Percentiles rank a stretch among this genome's conserved stretches.
Evolutionary conservation across 208 protist species (phyloP).

Genomic region (Trypanosomatidae sp.): DNA sequence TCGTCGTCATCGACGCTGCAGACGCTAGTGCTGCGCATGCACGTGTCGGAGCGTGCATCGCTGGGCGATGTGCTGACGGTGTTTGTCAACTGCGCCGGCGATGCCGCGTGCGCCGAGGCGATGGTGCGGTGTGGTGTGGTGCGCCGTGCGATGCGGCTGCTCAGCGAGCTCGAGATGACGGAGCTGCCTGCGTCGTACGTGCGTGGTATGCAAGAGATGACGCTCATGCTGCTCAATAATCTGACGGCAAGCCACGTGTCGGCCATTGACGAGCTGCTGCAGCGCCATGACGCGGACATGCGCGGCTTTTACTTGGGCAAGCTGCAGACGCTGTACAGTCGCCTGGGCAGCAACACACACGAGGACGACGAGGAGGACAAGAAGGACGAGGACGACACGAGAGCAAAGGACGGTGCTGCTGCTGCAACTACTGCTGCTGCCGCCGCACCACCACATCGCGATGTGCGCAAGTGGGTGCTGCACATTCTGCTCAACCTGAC

Average conservation of each 20-base stretch:
- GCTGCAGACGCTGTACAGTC: constrained; percentile 44
- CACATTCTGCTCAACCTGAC: constrained; percentile 75
- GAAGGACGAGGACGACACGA: constrained; percentile 8
- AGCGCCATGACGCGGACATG: constrained; percentile 68
- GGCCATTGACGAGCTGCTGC: constrained; percentile 62
- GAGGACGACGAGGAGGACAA: constrained; percentile 8
- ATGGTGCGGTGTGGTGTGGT: constrained; percentile 48
- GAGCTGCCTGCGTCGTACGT: constrained; percentile 12
- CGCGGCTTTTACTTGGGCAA: constrained; percentile 68
- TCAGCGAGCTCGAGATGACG: constrained; percentile 45
- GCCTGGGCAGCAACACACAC: constrained; percentile 9
- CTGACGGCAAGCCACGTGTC: constrained; percentile 58
- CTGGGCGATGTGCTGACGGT: constrained; percentile 69
- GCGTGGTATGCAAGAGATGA: constrained; percentile 53
- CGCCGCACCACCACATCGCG: constrained; percentile 11
- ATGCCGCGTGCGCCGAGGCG: constrained; percentile 55
- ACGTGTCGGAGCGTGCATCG: constrained; percentile 18
- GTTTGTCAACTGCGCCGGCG: constrained; percentile 68
- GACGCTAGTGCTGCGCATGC: constrained; percentile 39
- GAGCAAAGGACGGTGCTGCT: not conserved
- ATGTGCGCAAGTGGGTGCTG: constrained; percentile 58
- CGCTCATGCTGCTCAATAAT: constrained; percentile 80
- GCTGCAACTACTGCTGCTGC: not conserved
- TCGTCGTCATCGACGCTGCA: constrained; percentile 19
- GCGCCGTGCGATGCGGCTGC: constrained; percentile 60